Evolutionary conservation across 257 asterid species (phyloP).

Genomic region (Nicotiana tomentosiformis): DNA sequence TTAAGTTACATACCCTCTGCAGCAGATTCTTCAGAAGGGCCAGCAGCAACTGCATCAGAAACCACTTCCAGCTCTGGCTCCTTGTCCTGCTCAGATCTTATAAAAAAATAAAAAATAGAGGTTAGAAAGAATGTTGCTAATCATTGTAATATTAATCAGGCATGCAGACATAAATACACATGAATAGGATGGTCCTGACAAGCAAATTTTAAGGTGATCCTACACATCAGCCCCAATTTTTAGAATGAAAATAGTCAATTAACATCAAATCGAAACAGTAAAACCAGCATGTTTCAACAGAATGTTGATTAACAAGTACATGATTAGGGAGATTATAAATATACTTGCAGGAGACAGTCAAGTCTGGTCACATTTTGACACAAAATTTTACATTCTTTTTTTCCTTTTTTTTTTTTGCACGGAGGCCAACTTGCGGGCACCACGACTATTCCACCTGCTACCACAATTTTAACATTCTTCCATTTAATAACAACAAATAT

Average conservation of each 20-base stretch:
- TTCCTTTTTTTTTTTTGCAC: too few relatives aligned
- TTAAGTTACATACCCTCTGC: slow-evolving; percentile 51
- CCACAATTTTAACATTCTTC: not conserved
- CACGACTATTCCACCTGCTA: too few relatives aligned
- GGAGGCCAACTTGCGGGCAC: too few relatives aligned
- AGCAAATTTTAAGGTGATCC: not conserved
- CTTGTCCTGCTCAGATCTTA: slow-evolving; percentile 98
- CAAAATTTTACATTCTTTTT: not conserved
- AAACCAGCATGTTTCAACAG: not conserved
- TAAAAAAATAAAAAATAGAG: slow-evolving; percentile 5
- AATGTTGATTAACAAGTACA: not conserved
- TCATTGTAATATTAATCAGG: not conserved
- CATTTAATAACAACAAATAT: not conserved
- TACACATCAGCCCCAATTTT: not conserved
- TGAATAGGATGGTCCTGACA: not conserved
- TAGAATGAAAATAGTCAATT: not conserved
- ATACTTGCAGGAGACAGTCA: not conserved
- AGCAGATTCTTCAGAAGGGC: slow-evolving; percentile 65
- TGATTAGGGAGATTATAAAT: not conserved
- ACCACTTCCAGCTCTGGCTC: slow-evolving; percentile 83
- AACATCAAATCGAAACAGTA: not conserved
- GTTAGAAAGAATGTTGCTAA: not conserved
- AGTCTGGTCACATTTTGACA: not conserved
- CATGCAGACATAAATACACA: not conserved
- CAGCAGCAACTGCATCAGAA: slow-evolving; percentile 52